These are phyloP conservation scores for Penicillium frequentans DNA, from an alignment of 2,329 filamentous ascomycete species.

Conservation along the genomic window DNA sequence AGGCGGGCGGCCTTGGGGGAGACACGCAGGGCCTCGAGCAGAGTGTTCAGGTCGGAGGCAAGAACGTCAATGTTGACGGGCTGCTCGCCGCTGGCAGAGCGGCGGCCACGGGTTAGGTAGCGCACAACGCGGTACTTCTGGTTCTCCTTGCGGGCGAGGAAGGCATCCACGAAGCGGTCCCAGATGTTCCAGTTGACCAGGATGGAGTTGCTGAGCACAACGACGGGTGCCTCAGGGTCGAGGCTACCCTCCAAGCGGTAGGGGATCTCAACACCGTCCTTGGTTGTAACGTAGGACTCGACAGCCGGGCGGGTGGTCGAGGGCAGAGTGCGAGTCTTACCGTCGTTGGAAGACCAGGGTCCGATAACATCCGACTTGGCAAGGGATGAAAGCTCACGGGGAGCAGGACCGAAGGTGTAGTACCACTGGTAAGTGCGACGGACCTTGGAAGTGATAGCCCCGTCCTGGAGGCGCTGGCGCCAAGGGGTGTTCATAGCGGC, in stretches of 20 bases:
- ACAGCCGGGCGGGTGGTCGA: constrained; percentile 54
- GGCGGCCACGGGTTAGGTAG: constrained; percentile 73
- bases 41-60: constrained; percentile 63
- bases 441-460: constrained; percentile 58
- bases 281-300: constrained; percentile 66
- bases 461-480: constrained; percentile 58
- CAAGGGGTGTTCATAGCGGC: constrained; percentile 64
- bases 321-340: constrained; percentile 54
- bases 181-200: constrained; percentile 78
- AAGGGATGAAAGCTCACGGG: constrained; percentile 65
- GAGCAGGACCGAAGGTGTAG: constrained; percentile 75
- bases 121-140: constrained; percentile 69
- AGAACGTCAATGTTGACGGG: constrained; percentile 65
- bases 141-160: constrained; percentile 55
- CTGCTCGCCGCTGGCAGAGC: constrained; percentile 37
- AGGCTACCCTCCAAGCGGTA: constrained; percentile 75
- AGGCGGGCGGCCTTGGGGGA: constrained; percentile 61
- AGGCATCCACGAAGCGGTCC: constrained; percentile 68
- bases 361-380: constrained; percentile 47
- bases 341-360: constrained; percentile 57
- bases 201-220: constrained; percentile 79
- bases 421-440: constrained; percentile 69
- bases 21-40: constrained; percentile 71
- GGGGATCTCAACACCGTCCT: constrained; percentile 67
- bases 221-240: constrained; percentile 65